Evolutionary conservation across 495 filamentous ascomycete genomes (phyloP).

Genomic region (Astrothelium macrocarpum): DNA sequence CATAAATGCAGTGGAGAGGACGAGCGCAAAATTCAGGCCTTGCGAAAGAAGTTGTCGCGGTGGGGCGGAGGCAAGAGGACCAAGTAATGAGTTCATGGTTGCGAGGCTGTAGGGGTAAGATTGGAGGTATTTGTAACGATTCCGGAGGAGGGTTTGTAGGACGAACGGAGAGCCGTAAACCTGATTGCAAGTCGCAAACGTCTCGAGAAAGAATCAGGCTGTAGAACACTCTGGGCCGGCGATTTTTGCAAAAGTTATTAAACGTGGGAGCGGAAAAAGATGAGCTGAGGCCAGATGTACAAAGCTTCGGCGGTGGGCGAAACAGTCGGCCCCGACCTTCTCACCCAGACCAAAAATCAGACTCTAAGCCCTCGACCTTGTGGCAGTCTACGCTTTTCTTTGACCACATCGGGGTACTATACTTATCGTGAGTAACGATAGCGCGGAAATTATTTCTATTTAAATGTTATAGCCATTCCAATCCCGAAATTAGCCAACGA

Average conservation of each 20-base stretch:
- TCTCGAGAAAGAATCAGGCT: no score
- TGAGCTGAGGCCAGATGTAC: not conserved
- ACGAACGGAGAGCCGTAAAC: not conserved
- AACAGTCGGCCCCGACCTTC: constrained; percentile 5
- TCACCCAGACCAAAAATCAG: no score
- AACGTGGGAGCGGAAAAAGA: not conserved
- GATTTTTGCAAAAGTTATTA: no score
- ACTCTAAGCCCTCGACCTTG: no score
- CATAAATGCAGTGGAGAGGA: constrained; percentile 94
- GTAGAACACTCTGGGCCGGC: no score
- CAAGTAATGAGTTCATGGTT: constrained; percentile 55
- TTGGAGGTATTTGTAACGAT: not conserved
- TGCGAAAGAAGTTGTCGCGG: constrained; percentile 82
- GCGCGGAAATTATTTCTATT: no score
- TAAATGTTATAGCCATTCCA: no score
- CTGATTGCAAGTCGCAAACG: not conserved
- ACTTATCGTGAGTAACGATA: no score
- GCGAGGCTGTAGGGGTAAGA: not conserved
- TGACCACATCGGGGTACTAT: no score
- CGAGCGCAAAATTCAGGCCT: constrained; percentile 87
- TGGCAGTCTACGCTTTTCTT: no score
- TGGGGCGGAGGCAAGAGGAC: constrained; percentile 46
- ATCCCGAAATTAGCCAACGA: no score
- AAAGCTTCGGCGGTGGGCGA: not conserved
- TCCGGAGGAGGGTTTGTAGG: not conserved